These are phyloP conservation scores for Ceratobasidium sp. DNA, from an alignment of 1,284 basidiomycete species.

Conservation along the genomic window DNA sequence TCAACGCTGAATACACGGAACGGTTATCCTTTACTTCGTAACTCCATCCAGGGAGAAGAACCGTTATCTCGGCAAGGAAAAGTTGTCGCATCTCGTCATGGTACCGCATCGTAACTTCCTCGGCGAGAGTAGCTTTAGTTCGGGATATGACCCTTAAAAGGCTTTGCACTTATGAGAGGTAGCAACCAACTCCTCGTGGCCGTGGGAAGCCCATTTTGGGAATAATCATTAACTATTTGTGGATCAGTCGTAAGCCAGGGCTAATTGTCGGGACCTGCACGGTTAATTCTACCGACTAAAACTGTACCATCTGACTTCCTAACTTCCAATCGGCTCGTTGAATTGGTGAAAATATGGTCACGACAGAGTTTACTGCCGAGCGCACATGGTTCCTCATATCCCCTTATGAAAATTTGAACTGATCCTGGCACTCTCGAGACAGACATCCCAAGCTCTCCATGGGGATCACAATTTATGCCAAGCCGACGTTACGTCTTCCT, in stretches of 20 bases:
- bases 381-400: constrained; percentile 5
- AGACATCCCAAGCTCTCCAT: constrained; percentile 12
- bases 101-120: not conserved
- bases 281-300: constrained; percentile 18
- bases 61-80: constrained; percentile 11
- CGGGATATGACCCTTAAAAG: not conserved
- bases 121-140: not conserved
- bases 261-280: constrained; percentile 24
- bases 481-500: not conserved
- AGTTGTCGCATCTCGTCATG: not conserved
- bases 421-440: not conserved
- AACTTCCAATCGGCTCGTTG: not conserved
- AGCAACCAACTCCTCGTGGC: not conserved
- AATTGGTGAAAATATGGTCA: not conserved
- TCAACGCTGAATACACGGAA: not conserved
- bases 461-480: constrained; percentile 23
- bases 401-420: constrained; percentile 1
- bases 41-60: not conserved
- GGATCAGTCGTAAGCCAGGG: not conserved
- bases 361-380: not conserved
- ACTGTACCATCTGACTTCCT: constrained; percentile 15
- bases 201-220: not conserved
- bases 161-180: not conserved
- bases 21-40: not conserved
- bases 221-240: constrained; percentile 8